A percentile compares a stretch with the other conserved stretches of the same genome.
phyloP scores from a whole-genome alignment of 768 basidiomycete species.

The Suillus sp. region DNA sequence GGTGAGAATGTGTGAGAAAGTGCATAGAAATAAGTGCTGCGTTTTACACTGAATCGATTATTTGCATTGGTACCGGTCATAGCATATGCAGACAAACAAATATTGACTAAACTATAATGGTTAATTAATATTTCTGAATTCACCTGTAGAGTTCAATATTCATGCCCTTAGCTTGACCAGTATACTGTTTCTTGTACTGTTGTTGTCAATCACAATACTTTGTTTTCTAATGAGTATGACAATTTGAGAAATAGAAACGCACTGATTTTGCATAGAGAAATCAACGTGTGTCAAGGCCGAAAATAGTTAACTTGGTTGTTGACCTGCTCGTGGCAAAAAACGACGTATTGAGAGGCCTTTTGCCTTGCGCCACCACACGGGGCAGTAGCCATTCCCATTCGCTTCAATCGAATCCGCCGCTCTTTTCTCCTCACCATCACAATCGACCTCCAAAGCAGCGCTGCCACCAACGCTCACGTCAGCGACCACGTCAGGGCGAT shows the following conservation, averaged over 20 bases:
- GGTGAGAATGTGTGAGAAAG: background rate
- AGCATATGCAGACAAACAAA: background rate
- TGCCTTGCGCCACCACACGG: constrained; percentile 4
- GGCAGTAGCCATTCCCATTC: background rate
- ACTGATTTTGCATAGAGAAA: background rate
- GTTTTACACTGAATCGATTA: background rate
- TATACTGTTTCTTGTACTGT: background rate
- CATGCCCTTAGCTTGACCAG: background rate
- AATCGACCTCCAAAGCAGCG: background rate
- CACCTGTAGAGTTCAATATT: background rate
- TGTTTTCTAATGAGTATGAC: background rate
- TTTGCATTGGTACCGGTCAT: background rate
- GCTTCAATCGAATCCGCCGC: constrained; percentile 12
- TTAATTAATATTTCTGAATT: background rate
- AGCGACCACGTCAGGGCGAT: background rate
- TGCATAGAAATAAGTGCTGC: constrained; percentile 1
- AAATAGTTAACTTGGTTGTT: constrained; percentile 6
- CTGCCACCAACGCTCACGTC: background rate
- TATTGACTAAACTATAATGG: background rate
- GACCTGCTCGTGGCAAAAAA: constrained; percentile 8
- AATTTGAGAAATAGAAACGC: background rate
- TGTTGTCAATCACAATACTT: background rate
- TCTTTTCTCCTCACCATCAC: constrained; percentile 13
- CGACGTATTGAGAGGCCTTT: constrained; percentile 6
- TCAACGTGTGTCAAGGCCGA: background rate